These are phyloP conservation scores for Wickerhamiella qilinensis DNA, from an alignment of 805 yeast species.

Conservation along the genomic window DNA sequence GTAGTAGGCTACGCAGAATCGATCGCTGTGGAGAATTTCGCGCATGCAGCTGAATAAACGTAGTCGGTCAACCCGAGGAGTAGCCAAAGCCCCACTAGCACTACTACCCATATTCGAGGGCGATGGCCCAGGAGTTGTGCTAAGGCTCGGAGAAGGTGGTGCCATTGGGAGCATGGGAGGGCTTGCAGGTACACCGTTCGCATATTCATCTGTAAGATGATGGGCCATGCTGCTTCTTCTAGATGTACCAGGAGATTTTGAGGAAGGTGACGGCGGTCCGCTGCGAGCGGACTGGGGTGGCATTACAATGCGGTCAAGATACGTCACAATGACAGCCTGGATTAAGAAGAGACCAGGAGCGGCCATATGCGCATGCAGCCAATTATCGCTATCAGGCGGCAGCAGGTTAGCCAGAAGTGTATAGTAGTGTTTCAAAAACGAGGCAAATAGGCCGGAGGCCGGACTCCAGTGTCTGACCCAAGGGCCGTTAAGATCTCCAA, in stretches of 20 bases:
- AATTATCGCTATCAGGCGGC: constrained; percentile 9
- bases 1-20: constrained; percentile 18
- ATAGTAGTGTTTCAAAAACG: constrained; percentile 28
- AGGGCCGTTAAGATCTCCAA: constrained; percentile 16
- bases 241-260: background rate
- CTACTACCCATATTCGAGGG: background rate
- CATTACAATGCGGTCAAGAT: constrained; percentile 12
- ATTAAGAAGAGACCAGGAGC: constrained; percentile 21
- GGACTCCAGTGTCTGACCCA: constrained; percentile 25
- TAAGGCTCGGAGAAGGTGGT: background rate
- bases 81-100: background rate
- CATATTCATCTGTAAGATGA: background rate
- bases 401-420: constrained; percentile 17
- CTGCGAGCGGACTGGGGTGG: background rate
- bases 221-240: background rate
- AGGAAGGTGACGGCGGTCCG: background rate
- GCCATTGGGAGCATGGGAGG: background rate
- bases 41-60: constrained; percentile 21
- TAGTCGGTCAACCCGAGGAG: constrained; percentile 19
- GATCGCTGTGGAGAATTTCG: constrained; percentile 25
- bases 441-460: constrained; percentile 23
- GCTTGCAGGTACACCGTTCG: background rate
- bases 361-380: constrained; percentile 10
- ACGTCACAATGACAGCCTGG: constrained; percentile 15
- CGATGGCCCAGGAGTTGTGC: constrained; percentile 1